Base-by-base conservation (phyloP, 441 rosid species). In the Aleurites moluccanus region DNA sequence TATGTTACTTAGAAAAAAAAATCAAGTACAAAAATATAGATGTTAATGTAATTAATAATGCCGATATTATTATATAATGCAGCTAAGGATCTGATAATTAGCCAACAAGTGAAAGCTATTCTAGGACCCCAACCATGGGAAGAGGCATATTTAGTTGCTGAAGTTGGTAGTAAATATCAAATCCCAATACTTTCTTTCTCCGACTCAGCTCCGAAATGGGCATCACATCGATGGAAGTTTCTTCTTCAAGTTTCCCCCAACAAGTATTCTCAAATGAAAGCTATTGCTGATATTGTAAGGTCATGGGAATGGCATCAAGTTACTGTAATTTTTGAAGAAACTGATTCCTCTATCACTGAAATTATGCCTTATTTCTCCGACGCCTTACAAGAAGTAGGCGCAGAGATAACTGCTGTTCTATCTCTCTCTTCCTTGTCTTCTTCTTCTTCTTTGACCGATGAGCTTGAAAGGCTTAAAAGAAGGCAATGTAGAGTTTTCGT, bases 41-140 rank as follows among this genome's bases (percentile, higher is more conserved):
- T 33, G 35, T 4, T 33, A 33, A 33, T 33, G 35, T 44, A 2
- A 44, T 44, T 44, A 45, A 45, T 9, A 45, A 9, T 13, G 1
- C 49, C 49, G 15, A 45, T 45, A 13, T 62, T 10, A 0, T 30
- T 28, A 30, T 11, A 15, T 30, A 15, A 2, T 35, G 3, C 77
- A 78, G 81, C 81, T 2, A 20, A 57, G 67, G 81, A 81, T 6
- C 77, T 81, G 13, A 65, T 78, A 42, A 3, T 52, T n/a, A 38
- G 10, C 13, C 15, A 35, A 10, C 3, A 70, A n/a, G 81, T 68
- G 10, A 27, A 75, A 71, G 79, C 77, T 30, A 78, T 81, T 35
- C 52, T 81, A n/a, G 84, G 84, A 70, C 77, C 75, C 35, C 50
- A 59, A 20, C 67, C 77, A 38, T 78, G 79, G 84, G 79, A 78